Evolutionary conservation across 2,329 filamentous ascomycete genomes (phyloP), one percentile per base, ranked within the genome.

Genomic region (Pezizomycotina sp.): DNA sequence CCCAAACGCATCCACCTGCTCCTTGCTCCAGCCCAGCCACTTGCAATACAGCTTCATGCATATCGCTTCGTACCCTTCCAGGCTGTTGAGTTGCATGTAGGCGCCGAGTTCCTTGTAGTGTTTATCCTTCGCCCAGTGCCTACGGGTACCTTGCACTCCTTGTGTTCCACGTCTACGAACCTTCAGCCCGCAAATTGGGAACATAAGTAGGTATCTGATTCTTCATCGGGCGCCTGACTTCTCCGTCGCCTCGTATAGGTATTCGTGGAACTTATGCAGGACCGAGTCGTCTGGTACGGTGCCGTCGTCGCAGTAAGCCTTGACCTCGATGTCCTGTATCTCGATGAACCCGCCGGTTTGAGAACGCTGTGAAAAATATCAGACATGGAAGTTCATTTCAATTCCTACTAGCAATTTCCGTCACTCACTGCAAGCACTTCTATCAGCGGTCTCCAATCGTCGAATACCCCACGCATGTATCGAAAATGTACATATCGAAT

Each of bases 281-380:
- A 44, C 46, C 6, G 43, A 44, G n/a, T 48, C 45, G 4, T 35
- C 30, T 0, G 38, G 6, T 4, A 61, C 40, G 0, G 58, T 60
- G 12, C 49, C 56, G 37, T 67, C 64, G 31, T 65, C 62, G 29
- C 57, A 61, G 15, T 50, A 52, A 0, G 58, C 47, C 1, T 53
- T 52, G 3, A 60, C 55, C 13, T 58, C 51, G 5, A 62, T 56
- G 25, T 67, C 64, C 10, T 61, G 56, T 3, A 60, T 48, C 35
- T 62, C 61, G 3, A 62, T 26, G 54, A 58, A 63, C 4, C 62
- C 61, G 2, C 63, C 63, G 0, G 64, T 30, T 32, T 41, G 31
- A 46, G 16, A 6, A 34, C n/a, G n/a, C 42, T 36, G 13, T 45
- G 49, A 2, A 40, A 36, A 43, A 43, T 16, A 6, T 27, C 2